These are phyloP conservation scores for Salvia hispanica DNA, from an alignment of 257 asterid species.

Conservation along the genomic window DNA sequence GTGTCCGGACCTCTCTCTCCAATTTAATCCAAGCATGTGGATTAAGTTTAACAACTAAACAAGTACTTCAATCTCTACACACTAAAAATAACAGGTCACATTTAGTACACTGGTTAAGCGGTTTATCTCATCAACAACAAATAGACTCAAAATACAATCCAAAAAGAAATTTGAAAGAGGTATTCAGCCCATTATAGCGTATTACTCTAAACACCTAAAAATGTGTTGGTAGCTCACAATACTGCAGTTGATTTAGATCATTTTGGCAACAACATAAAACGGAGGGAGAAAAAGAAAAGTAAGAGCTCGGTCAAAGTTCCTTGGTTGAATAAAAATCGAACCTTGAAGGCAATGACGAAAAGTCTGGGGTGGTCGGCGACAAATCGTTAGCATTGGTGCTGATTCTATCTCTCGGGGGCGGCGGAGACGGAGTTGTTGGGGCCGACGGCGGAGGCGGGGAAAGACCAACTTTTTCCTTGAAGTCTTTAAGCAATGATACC, in stretches of 20 bases:
- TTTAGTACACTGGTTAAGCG: slow-evolving; percentile 4
- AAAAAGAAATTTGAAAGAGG: slow-evolving; percentile 5
- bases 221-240: slow-evolving; percentile 16
- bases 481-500: slow-evolving; percentile 95
- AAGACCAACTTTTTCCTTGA: slow-evolving; percentile 92
- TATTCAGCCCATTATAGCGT: not conserved
- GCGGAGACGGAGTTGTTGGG: slow-evolving; percentile 54
- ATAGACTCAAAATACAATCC: slow-evolving; percentile 1
- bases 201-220: slow-evolving; percentile 16
- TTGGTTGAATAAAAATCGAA: slow-evolving; percentile 28
- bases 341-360: slow-evolving; percentile 74
- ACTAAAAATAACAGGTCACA: not conserved
- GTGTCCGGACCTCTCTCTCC: slow-evolving; percentile 7
- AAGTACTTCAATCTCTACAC: slow-evolving; percentile 5
- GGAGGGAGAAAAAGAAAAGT: slow-evolving; percentile 4
- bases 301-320: slow-evolving; percentile 30
- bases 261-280: not conserved
- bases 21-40: not conserved
- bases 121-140: slow-evolving; percentile 8
- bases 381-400: slow-evolving; percentile 42
- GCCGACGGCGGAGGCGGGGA: slow-evolving; percentile 66
- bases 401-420: slow-evolving; percentile 57
- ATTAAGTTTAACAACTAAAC: slow-evolving; percentile 11
- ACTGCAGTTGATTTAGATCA: slow-evolving; percentile 26
- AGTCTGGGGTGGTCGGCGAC: slow-evolving; percentile 53